These are phyloP conservation scores for Cryomyces minteri DNA, from an alignment of 495 filamentous ascomycete genomes.

Conservation along the genomic window DNA sequence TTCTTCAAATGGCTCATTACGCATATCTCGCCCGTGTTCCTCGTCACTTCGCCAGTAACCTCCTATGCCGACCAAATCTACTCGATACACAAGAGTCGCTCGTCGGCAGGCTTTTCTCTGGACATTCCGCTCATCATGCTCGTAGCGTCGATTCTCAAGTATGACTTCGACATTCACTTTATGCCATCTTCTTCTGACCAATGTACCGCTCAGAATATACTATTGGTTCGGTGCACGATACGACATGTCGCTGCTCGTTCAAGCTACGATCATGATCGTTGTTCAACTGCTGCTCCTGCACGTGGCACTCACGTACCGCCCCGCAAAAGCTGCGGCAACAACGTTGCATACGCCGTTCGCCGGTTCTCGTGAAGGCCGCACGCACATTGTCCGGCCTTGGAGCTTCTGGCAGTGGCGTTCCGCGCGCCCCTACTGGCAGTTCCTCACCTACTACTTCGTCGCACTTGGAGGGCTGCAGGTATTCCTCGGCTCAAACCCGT, in stretches of 20 bases:
- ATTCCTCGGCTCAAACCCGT: conserved; percentile 41
- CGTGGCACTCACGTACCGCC: conserved; percentile 70
- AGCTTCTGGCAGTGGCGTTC: conserved; percentile 90
- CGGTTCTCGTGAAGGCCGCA: conserved; percentile 25
- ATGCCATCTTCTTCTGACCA: neutral
- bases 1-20: conserved; percentile 12
- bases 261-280: conserved; percentile 70
- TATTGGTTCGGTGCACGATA: conserved; percentile 88
- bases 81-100: conserved; percentile 63
- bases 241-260: conserved; percentile 59
- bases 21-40: conserved; percentile 24
- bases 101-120: conserved; percentile 72
- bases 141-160: conserved; percentile 81
- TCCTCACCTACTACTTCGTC: conserved; percentile 52
- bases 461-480: conserved; percentile 50
- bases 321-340: conserved; percentile 18
- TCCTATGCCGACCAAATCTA: conserved; percentile 87
- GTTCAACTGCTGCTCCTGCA: conserved; percentile 75
- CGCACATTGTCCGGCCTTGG: conserved; percentile 41
- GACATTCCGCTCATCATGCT: conserved; percentile 98
- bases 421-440: conserved; percentile 82
- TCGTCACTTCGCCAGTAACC: conserved; percentile 67
- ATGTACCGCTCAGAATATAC: conserved; percentile 43
- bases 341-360: conserved; percentile 27
- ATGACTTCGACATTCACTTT: conserved; percentile 10